Conservation (phyloP, 1,284 basidiomycete species). For the Ganoderma lingzhi region DNA sequence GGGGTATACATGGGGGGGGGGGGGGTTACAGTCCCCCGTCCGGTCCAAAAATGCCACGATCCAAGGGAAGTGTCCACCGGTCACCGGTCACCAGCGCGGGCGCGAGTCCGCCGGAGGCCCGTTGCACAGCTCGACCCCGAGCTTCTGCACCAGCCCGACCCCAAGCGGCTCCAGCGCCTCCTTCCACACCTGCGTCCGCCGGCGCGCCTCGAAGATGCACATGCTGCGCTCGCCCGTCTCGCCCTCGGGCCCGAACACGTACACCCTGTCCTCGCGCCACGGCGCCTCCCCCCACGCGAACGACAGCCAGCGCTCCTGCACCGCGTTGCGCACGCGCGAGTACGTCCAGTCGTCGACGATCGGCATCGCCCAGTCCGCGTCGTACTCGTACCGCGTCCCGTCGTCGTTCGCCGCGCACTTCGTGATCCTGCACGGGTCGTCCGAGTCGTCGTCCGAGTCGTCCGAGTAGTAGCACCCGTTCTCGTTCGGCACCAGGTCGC, state of each 20-base stretch:
- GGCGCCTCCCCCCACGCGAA: conserved; percentile 77
- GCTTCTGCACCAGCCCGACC: conserved; percentile 68
- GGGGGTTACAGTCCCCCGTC: background rate
- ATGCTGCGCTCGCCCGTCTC: conserved; percentile 68
- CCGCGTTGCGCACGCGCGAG: conserved; percentile 66
- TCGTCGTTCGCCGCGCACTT: conserved; percentile 19
- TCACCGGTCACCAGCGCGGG: conserved; percentile 15
- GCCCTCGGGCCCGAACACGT: conserved; percentile 78
- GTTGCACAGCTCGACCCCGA: conserved; percentile 74
- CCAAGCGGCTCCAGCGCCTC: conserved; percentile 73
- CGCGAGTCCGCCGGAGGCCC: conserved; percentile 53
- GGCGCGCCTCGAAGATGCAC: conserved; percentile 61
- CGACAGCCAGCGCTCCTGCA: conserved; percentile 76
- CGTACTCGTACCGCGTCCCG: conserved; percentile 36
- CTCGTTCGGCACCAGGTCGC: conserved; percentile 33
- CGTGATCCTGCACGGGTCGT: conserved; percentile 7
- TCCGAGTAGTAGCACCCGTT: conserved; percentile 39
- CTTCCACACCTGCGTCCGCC: conserved; percentile 62
- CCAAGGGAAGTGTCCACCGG: background rate
- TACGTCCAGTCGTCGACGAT: conserved; percentile 72
- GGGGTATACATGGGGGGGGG: background rate
- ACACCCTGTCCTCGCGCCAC: conserved; percentile 72
- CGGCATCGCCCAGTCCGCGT: conserved; percentile 34
- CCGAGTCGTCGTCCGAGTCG: conserved; percentile 30
- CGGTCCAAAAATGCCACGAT: background rate